These are phyloP conservation scores for Intubia oerlemansii DNA, from an alignment of 2,329 filamentous ascomycete species.

Conservation along the genomic window DNA sequence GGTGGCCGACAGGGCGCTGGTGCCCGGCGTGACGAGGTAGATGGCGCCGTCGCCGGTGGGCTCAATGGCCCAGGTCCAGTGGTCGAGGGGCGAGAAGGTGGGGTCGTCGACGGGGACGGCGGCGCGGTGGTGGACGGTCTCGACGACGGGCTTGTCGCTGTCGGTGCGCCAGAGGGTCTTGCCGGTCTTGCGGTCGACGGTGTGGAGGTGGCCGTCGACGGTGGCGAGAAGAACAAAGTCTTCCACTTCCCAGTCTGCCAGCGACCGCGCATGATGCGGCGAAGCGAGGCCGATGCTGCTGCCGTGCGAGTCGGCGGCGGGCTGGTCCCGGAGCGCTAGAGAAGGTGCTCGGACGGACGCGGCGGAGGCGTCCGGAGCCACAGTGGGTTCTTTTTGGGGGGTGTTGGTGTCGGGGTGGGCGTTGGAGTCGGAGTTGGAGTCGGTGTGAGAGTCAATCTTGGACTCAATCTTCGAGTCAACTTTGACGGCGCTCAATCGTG, in stretches of 20 bases:
- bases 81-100: slow-evolving; percentile 47
- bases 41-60: slow-evolving; percentile 71
- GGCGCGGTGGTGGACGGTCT: slow-evolving; percentile 61
- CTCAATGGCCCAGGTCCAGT: slow-evolving; percentile 90
- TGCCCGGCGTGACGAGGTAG: slow-evolving; percentile 61
- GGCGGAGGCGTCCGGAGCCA: slow-evolving; percentile 89
- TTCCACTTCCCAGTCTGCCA: slow-evolving; percentile 99
- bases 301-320: slow-evolving; percentile 24
- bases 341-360: slow-evolving; percentile 81
- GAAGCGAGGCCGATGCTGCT: slow-evolving; percentile 45
- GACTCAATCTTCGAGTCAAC: no score
- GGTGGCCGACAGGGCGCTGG: slow-evolving; percentile 34
- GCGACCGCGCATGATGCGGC: slow-evolving; percentile 85
- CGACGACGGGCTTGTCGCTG: slow-evolving; percentile 70
- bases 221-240: slow-evolving; percentile 99
- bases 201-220: slow-evolving; percentile 92
- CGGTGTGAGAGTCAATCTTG: no score
- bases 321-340: slow-evolving; percentile 45
- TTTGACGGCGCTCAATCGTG: no score
- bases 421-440: no score
- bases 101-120: slow-evolving; percentile 41
- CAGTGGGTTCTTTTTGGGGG: slow-evolving; percentile 36
- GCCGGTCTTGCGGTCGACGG: slow-evolving; percentile 72
- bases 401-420: neutral
- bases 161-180: slow-evolving; percentile 69